Base-by-base conservation (phyloP, 441 rosid genomes). In the Brassica balearica region DNA sequence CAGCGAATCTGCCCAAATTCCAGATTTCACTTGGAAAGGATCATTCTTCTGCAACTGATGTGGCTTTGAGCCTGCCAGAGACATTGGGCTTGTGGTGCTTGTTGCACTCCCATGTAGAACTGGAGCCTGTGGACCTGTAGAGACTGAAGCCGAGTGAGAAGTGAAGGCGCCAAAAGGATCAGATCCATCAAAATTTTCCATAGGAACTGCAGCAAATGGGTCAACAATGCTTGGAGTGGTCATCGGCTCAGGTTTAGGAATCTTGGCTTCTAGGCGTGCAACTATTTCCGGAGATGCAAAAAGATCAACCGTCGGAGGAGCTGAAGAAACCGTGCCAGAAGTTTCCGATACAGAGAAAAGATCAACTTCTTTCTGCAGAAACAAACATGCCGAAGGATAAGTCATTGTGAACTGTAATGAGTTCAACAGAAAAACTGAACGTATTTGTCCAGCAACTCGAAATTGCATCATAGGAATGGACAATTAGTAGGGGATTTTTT, bases 1-100 rank as follows among this genome's bases (percentile, higher is more conserved):
- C 43, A 96, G 85, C 29, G 99, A 90, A 87, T 94, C 96, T 69
- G 98, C 89, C 97, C 97, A 96, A 74, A 94, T 88, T 80, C 97
- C 98, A 74, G 99, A 96, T 73, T 91, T 94, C 77, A 94, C 95
- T 76, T 87, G 86, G 84, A 96, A 92, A 70, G 71, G 27, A 46
- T 88, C 94, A 81, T 89, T 90, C 88, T 87, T 88, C 58, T 79
- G 85, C 36, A 79, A 69, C 20, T 29, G 58, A 1, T 71, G 80
- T 70, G 88, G 80, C 68, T 79, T 84, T 2, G 89, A 70, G 62
- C 77, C 83, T 71, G 82, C 78, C 8, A 59, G 32, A 41, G 84
- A 84, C 66, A 88, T 29, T 25, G 82, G 86, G 68, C 68, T 77
- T 73, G 81, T 81, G 74, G 80, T 71, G 77, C 77, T 84, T 65